These are phyloP conservation scores for Limnanthes douglasii DNA, from an alignment of 345 rosid species.

Conservation along the genomic window DNA sequence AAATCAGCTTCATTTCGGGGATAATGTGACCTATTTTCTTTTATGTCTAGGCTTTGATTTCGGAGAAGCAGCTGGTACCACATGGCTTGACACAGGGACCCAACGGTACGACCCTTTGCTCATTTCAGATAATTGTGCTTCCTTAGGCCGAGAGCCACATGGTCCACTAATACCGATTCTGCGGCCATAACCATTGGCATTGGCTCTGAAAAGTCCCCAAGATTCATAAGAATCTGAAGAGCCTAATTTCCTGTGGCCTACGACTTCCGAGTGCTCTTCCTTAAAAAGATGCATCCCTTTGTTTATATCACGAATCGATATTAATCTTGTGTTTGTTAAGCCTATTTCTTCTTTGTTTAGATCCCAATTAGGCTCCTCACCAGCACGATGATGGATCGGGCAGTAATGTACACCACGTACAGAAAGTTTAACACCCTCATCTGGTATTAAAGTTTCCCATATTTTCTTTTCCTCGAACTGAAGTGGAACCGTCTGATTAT, in stretches of 20 bases:
- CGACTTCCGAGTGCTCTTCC: constrained; percentile 17
- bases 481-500: constrained; percentile 4
- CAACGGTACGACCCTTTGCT: background rate
- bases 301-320: no score
- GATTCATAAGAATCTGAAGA: background rate
- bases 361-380: no score
- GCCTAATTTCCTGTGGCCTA: constrained; percentile 9
- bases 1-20: no score
- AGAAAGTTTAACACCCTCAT: no score
- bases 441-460: constrained; percentile 10
- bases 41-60: no score
- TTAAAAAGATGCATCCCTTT: no score
- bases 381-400: no score
- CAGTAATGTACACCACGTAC: no score
- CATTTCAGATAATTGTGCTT: constrained; percentile 2
- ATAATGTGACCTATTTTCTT: no score
- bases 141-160: background rate
- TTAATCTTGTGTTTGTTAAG: no score
- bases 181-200: constrained; percentile 6
- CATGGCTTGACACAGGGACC: constrained; percentile 4
- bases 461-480: constrained; percentile 3
- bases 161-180: no score
- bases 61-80: constrained; percentile 1
- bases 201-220: constrained; percentile 11
- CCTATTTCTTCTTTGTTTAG: no score